Evolutionary conservation across 2,329 filamentous ascomycete species (phyloP), one percentile per base, ranked within the genome.

Genomic region (Aspergillus clavatus): DNA sequence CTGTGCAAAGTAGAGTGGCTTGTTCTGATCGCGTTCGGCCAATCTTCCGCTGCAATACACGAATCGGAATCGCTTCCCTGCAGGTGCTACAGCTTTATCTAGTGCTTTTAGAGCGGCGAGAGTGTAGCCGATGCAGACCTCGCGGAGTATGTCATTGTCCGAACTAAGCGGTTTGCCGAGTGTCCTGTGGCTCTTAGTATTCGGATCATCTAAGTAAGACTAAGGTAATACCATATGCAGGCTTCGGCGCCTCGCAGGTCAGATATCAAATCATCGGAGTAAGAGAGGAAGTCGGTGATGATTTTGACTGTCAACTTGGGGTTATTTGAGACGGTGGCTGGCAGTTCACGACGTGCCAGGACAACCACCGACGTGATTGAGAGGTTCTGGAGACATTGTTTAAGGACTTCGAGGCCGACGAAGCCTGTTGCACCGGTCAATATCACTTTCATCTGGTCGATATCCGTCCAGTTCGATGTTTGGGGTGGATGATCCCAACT

Each of bases 401-500:
- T 60, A 42, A 83, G 70, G 23, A 81, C 70, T 54, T 77, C 75
- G 23, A 65, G 57, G 44, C 80, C 81, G 45, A 81, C 72, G 54
- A 74, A 73, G 51, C 81, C 80, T n/a, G 79, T 83, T 18, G 69
- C 69, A 38, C 80, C 80, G 5, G 76, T 72, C 27, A 84, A 66
- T 47, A 84, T 74, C 54, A 83, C 67, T 58, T 82, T 81, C 79
- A 83, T 82, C 10, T 26, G 23, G n/a, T n/a, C n/a, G n/a, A n/a
- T n/a, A n/a, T n/a, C n/a, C n/a, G n/a, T n/a, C n/a, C n/a, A n/a
- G n/a, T n/a, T n/a, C n/a, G n/a, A n/a, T n/a, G n/a, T n/a, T n/a
- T n/a, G n/a, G n/a, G n/a, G n/a, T n/a, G n/a, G n/a, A n/a, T n/a
- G n/a, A n/a, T n/a, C n/a, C n/a, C n/a, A n/a, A n/a, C n/a, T n/a